A percentile compares a stretch with the other conserved stretches of the same genome.
Evolutionary conservation across 495 filamentous ascomycete species (phyloP).

Genomic region (Talaromyces proteolyticus): DNA sequence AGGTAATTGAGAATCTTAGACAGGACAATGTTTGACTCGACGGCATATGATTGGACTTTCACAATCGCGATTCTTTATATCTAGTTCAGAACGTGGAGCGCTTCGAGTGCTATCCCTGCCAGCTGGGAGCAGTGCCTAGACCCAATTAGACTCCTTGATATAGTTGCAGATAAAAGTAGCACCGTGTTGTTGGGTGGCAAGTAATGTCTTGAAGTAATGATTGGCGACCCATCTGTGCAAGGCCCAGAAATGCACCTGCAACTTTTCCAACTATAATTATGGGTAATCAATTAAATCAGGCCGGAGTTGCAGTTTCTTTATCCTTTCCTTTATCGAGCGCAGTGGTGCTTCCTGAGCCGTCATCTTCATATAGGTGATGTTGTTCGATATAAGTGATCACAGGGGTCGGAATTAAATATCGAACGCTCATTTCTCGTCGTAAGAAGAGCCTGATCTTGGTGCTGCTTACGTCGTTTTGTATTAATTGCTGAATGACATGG

Average conservation of each 20-base stretch:
- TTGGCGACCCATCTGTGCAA: too few species aligned
- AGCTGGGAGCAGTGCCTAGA: too few species aligned
- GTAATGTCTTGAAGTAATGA: too few species aligned
- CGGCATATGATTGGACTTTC: too few species aligned
- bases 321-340: conserved; percentile 32
- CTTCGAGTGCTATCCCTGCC: too few species aligned
- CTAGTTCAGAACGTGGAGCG: too few species aligned
- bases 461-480: conserved; percentile 84
- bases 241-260: not conserved
- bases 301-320: not conserved
- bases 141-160: too few species aligned
- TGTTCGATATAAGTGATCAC: conserved; percentile 78
- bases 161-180: too few species aligned
- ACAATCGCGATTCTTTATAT: too few species aligned
- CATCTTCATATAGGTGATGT: conserved; percentile 67
- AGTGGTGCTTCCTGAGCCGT: conserved; percentile 31
- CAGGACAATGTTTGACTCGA: too few species aligned
- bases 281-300: not conserved
- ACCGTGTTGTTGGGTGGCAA: too few species aligned
- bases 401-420: conserved; percentile 55
- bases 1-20: too few species aligned
- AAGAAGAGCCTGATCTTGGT: conserved; percentile 86
- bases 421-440: conserved; percentile 72
- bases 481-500: conserved; percentile 79
- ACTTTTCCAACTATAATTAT: not conserved